These are phyloP conservation scores for Cystobasidium pallidum DNA, from an alignment of 1,284 basidiomycete species.

Conservation along the genomic window DNA sequence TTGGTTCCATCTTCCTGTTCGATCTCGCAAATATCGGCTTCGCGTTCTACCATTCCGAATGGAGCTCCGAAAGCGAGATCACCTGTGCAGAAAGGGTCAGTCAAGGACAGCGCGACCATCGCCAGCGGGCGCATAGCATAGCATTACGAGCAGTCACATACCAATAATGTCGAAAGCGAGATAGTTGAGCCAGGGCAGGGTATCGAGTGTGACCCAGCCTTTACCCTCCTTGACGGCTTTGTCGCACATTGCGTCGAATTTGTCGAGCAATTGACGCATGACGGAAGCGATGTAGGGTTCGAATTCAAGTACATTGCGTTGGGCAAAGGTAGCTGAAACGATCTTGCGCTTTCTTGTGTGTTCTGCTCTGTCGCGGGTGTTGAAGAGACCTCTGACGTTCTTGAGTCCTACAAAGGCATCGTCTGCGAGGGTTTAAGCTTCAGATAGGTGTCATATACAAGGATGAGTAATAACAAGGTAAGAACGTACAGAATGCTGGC, in stretches of 20 bases:
- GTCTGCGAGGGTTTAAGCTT: too few species aligned
- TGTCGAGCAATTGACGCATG: conserved; percentile 62
- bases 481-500: conserved; percentile 48
- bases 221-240: conserved; percentile 55
- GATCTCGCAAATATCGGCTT: conserved; percentile 50
- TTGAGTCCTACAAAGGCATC: conserved; percentile 48
- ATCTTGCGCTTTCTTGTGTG: conserved; percentile 63
- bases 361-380: conserved; percentile 76
- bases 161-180: conserved; percentile 85
- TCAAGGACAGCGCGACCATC: too few species aligned
- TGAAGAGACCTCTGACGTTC: conserved; percentile 62
- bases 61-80: conserved; percentile 74
- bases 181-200: conserved; percentile 66
- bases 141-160: conserved; percentile 49
- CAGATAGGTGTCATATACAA: too few species aligned
- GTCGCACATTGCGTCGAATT: conserved; percentile 78
- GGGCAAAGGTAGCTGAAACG: conserved; percentile 33
- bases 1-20: conserved; percentile 53
- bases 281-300: conserved; percentile 64
- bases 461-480: too few species aligned
- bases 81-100: not conserved
- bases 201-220: conserved; percentile 43
- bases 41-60: conserved; percentile 79
- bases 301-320: conserved; percentile 58
- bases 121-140: not conserved